Evolutionary conservation across 176 grass and related monocot genomes (phyloP).

Genomic region (Oryza glumipatula): DNA sequence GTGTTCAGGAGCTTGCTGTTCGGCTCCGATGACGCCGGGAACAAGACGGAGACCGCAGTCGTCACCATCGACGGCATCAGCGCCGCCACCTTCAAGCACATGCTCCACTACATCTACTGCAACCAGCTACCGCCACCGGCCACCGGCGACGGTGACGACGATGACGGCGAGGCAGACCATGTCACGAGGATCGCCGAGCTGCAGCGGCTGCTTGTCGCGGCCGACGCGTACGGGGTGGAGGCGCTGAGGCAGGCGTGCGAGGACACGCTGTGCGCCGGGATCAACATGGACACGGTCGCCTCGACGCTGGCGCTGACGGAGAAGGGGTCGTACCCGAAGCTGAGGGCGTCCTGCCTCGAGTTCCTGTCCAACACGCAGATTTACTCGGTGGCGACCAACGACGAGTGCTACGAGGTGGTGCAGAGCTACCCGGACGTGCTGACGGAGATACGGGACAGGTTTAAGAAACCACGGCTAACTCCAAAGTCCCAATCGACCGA

Average conservation of each 20-base stretch:
- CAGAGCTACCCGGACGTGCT: neutral
- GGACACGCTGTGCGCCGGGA: neutral
- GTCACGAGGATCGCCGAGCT: neutral
- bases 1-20: slow-evolving; percentile 7
- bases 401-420: neutral
- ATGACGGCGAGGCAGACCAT: neutral
- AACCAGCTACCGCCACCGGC: neutral
- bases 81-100: slow-evolving; percentile 7
- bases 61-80: slow-evolving; percentile 14
- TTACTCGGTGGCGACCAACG: neutral
- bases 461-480: neutral
- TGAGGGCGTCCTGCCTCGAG: neutral
- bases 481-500: no score
- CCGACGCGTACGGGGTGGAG: neutral
- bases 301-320: neutral
- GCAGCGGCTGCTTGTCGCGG: neutral
- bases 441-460: neutral
- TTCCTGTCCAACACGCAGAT: neutral
- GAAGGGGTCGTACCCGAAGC: neutral
- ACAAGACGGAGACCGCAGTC: neutral
- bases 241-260: neutral
- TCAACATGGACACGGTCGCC: neutral
- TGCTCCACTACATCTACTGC: slow-evolving; percentile 39
- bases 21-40: neutral
- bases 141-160: neutral